Percentiles rank a stretch among this genome's conserved stretches.
Evolutionary conservation across 306 rosid genomes (phyloP).

Genomic region (Dicorynia guianensis): DNA sequence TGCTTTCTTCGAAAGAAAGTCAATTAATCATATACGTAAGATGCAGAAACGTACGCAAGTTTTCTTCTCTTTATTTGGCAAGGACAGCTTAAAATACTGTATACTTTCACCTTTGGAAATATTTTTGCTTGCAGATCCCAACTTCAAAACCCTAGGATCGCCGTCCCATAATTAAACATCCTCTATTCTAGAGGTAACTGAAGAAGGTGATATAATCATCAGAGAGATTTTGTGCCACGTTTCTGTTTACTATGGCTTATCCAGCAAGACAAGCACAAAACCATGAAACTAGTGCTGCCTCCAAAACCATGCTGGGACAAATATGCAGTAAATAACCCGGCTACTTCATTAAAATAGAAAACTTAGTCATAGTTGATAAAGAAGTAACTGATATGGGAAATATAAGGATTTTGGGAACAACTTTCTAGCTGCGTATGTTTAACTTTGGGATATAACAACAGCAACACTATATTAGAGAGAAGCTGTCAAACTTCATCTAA

Average conservation of each 20-base stretch:
- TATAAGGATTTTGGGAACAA: background rate
- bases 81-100: slow-evolving; percentile 15
- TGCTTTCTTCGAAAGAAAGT: slow-evolving; percentile 47
- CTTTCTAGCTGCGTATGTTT: background rate
- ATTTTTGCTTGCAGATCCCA: slow-evolving; percentile 16
- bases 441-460: background rate
- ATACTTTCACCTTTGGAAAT: slow-evolving; percentile 12
- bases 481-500: background rate
- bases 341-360: background rate
- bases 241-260: background rate
- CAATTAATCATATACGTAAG: slow-evolving; percentile 41
- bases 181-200: background rate
- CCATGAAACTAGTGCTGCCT: background rate
- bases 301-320: background rate
- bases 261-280: background rate
- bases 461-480: background rate
- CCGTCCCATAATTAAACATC: background rate
- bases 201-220: background rate
- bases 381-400: background rate
- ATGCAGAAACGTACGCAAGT: slow-evolving; percentile 39
- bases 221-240: background rate
- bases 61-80: slow-evolving; percentile 46
- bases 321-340: background rate
- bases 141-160: slow-evolving; percentile 39
- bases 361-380: background rate